Conservation (phyloP, 768 basidiomycete species). For the Pulveroboletus ravenelii region DNA sequence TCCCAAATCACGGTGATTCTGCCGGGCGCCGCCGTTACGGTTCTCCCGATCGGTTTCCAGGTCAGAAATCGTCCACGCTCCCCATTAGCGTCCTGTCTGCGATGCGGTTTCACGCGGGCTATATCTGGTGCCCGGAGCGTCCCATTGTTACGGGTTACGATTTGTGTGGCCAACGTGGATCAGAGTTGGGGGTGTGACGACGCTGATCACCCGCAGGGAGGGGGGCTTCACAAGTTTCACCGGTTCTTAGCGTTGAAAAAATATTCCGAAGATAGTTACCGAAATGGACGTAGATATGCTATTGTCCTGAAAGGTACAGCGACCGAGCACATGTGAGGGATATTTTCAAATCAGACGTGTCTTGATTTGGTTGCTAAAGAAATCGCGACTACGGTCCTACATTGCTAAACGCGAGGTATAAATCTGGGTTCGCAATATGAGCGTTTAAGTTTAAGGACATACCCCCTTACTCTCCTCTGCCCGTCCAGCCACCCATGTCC, state of each 20-base stretch:
- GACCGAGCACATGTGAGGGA: conserved; percentile 30
- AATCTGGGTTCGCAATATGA: conserved; percentile 24
- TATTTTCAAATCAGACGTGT: conserved; percentile 31
- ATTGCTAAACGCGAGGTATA: conserved; percentile 29
- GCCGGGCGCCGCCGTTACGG: conserved; percentile 26
- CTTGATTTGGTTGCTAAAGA: conserved; percentile 33
- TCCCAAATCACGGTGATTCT: conserved; percentile 14
- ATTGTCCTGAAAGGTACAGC: conserved; percentile 24
- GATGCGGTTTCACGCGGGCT: conserved; percentile 12
- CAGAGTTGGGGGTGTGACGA: conserved; percentile 16
- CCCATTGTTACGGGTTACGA: conserved; percentile 10
- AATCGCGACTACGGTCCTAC: conserved; percentile 22
- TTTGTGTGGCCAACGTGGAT: conserved; percentile 9
- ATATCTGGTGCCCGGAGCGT: conserved; percentile 11
- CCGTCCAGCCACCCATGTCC: conserved; percentile 13
- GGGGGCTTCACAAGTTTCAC: conserved; percentile 9
- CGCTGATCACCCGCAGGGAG: conserved; percentile 18
- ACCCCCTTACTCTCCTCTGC: conserved; percentile 17
- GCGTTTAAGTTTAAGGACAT: conserved; percentile 17
- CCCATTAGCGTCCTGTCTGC: conserved; percentile 8
- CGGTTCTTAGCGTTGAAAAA: conserved; percentile 13
- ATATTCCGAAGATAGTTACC: conserved; percentile 16
- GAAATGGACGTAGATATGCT: conserved; percentile 27
- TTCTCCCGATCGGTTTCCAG: conserved; percentile 17
- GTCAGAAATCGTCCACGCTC: conserved; percentile 6